These are phyloP conservation scores for Colletotrichum navitas DNA, from an alignment of 2,329 filamentous ascomycete species.

Conservation along the genomic window DNA sequence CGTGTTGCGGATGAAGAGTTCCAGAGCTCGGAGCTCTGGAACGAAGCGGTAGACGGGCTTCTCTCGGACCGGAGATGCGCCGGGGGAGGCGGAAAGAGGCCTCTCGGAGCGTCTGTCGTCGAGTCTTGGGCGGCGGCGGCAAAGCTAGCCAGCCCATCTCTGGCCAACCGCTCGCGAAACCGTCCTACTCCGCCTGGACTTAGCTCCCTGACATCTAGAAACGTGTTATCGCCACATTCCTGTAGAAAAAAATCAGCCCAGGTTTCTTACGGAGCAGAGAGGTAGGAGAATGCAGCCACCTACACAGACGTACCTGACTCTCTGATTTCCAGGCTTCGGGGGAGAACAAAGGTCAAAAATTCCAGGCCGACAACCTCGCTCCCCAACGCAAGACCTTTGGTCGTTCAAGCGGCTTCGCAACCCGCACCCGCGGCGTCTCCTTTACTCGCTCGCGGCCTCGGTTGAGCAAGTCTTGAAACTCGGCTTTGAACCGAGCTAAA, in stretches of 20 bases:
- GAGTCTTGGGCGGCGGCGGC: neutral
- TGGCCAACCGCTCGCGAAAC: neutral
- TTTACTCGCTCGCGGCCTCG: accelerated
- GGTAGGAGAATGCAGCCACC: neutral
- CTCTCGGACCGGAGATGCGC: neutral
- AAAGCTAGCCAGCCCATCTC: neutral
- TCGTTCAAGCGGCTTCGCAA: too few relatives aligned
- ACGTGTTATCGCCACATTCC: conserved; percentile 16
- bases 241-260: neutral
- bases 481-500: neutral
- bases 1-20: neutral
- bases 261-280: neutral
- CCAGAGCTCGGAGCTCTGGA: neutral
- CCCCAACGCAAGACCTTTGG: neutral
- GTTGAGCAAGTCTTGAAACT: neutral
- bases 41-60: neutral
- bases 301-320: conserved; percentile 14
- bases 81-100: neutral
- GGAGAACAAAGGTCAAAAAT: neutral
- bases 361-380: neutral
- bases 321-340: neutral
- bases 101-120: neutral
- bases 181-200: neutral
- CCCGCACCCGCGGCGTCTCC: neutral
- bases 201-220: conserved; percentile 3